These are phyloP conservation scores for Astrothelium macrocarpum DNA, from an alignment of 495 filamentous ascomycete genomes.

Conservation along the genomic window DNA sequence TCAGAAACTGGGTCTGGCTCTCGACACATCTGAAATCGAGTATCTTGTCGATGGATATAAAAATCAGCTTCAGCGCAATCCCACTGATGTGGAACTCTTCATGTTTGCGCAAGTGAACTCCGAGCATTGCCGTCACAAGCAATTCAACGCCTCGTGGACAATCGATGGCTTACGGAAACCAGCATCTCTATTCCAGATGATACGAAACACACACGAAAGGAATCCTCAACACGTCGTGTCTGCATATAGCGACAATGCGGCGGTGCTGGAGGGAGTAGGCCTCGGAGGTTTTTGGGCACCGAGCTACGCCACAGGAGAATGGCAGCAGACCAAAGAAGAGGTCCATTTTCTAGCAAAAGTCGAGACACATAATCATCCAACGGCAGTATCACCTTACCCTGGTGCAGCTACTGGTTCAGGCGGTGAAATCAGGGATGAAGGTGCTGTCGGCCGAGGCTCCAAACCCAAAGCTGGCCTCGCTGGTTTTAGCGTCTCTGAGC, in stretches of 20 bases:
- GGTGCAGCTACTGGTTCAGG: conserved; percentile 92
- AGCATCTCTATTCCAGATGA: conserved; percentile 84
- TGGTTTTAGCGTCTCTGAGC: conserved; percentile 89
- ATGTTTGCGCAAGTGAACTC: conserved; percentile 98
- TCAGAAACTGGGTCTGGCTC: conserved; percentile 65
- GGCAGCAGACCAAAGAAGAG: conserved; percentile 76
- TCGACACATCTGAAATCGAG: conserved; percentile 86
- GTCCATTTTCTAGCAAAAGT: conserved; percentile 91
- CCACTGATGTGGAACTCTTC: conserved; percentile 89
- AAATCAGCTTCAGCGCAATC: conserved; percentile 56
- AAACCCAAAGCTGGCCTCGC: conserved; percentile 85
- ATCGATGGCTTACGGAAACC: conserved; percentile 79
- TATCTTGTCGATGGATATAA: conserved; percentile 81
- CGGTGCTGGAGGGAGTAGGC: conserved; percentile 66
- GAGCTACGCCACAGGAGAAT: conserved; percentile 70
- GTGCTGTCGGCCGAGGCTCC: conserved; percentile 85
- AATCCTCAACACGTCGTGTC: conserved; percentile 74
- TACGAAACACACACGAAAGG: conserved; percentile 77
- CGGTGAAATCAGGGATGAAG: conserved; percentile 91
- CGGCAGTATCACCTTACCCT: conserved; percentile 78
- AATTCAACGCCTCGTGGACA: conserved; percentile 97
- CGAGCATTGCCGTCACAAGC: conserved; percentile 66
- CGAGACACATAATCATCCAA: conserved; percentile 96
- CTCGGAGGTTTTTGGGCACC: conserved; percentile 76
- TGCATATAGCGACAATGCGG: conserved; percentile 95